Conservation (phyloP, 2,329 filamentous ascomycete species). For the Fusarium brachygibbosum region DNA sequence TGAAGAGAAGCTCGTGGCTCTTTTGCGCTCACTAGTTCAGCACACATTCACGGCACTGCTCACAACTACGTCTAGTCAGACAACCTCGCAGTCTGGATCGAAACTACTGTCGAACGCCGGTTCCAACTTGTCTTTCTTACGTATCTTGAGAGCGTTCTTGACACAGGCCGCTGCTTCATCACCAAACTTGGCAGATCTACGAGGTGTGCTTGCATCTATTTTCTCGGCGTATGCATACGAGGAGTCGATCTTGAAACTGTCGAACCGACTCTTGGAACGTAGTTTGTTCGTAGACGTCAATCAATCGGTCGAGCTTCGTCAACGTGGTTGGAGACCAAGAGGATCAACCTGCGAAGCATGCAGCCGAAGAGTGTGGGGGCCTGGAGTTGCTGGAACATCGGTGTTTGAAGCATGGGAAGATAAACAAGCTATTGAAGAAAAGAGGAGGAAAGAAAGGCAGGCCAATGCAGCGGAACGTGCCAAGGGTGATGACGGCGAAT, state of each 20-base stretch:
- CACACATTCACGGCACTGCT: constrained; percentile 90
- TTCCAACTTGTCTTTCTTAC: constrained; percentile 83
- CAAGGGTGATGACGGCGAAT: constrained; percentile 54
- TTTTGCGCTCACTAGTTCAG: constrained; percentile 85
- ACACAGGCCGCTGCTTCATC: constrained; percentile 84
- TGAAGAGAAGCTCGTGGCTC: constrained; percentile 71
- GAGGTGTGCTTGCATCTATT: constrained; percentile 86
- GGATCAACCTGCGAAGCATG: constrained; percentile 92
- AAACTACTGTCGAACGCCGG: constrained; percentile 56
- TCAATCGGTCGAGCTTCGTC: constrained; percentile 78
- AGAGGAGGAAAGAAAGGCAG: constrained; percentile 61
- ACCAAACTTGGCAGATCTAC: constrained; percentile 87
- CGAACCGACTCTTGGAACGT: constrained; percentile 87
- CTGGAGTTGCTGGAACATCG: constrained; percentile 77
- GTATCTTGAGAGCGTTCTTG: constrained; percentile 89
- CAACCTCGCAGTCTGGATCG: constrained; percentile 51
- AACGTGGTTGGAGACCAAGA: constrained; percentile 89
- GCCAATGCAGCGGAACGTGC: constrained; percentile 54
- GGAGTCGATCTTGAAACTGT: constrained; percentile 86
- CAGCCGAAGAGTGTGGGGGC: constrained; percentile 86
- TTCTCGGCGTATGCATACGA: constrained; percentile 98
- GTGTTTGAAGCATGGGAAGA: constrained; percentile 88
- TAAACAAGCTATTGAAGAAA: constrained; percentile 64
- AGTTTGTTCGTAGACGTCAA: constrained; percentile 89
- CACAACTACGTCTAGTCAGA: constrained; percentile 74